These are phyloP conservation scores for Bothia castanella DNA, from an alignment of 1,284 basidiomycete genomes.

Conservation along the genomic window DNA sequence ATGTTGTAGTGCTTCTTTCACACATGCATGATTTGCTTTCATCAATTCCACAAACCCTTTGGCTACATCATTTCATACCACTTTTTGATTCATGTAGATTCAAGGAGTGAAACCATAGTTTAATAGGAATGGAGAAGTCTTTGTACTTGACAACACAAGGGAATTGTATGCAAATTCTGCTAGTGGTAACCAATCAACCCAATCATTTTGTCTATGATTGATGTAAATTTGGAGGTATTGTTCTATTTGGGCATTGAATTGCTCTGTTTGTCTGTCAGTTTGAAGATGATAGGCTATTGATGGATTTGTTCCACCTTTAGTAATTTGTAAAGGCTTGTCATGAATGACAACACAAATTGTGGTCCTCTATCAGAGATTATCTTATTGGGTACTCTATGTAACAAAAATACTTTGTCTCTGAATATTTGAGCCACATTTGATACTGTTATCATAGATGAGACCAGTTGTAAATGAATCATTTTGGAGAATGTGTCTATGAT, in stretches of 20 bases:
- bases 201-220: not conserved
- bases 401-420: conserved; percentile 33
- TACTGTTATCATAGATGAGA: no score
- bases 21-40: not conserved
- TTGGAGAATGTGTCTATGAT: conserved; percentile 37
- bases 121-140: not conserved
- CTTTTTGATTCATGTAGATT: not conserved
- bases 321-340: conserved; percentile 23
- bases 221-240: not conserved
- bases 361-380: conserved; percentile 24
- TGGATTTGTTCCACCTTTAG: not conserved
- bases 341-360: conserved; percentile 35
- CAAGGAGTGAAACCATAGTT: not conserved
- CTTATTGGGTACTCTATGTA: not conserved
- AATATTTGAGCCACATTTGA: conserved; percentile 26
- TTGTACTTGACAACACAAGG: no score
- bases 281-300: no score
- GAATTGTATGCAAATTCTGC: not conserved
- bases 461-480: conserved; percentile 6
- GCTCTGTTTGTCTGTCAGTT: no score
- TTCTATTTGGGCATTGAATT: not conserved
- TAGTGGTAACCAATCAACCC: not conserved
- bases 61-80: no score
- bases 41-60: not conserved
- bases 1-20: no score